Conservation (phyloP, 1,284 basidiomycete genomes). For the Cerioporus squamosus region DNA sequence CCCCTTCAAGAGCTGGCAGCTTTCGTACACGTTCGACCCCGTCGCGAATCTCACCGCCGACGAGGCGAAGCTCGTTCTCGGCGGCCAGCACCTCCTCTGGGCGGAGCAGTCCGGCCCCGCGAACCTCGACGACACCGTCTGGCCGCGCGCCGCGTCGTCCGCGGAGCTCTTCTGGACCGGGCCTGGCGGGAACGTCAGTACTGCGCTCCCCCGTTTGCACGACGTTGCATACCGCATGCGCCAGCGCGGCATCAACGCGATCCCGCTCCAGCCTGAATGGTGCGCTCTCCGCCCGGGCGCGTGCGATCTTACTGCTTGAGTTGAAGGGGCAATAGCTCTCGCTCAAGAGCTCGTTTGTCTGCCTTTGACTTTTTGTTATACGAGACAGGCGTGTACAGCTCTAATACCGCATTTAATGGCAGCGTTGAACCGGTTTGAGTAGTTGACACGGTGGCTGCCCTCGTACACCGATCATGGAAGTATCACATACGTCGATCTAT, state of each 20-base stretch:
- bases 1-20: constrained; percentile 80
- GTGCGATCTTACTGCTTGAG: constrained; percentile 55
- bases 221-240: constrained; percentile 75
- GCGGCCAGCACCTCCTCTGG: constrained; percentile 80
- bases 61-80: constrained; percentile 62
- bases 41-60: too few relatives aligned
- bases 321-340: background rate
- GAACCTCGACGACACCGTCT: constrained; percentile 75
- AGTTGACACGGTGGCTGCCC: too few relatives aligned
- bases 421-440: too few relatives aligned
- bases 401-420: too few relatives aligned
- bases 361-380: too few relatives aligned
- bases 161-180: constrained; percentile 89
- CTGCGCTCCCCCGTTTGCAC: constrained; percentile 79
- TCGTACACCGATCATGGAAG: too few relatives aligned
- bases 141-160: constrained; percentile 81
- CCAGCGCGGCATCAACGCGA: constrained; percentile 67
- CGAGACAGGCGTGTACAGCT: too few relatives aligned
- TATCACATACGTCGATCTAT: too few relatives aligned
- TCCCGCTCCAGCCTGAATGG: constrained; percentile 80
- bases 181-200: constrained; percentile 51
- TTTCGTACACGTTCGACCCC: constrained; percentile 78
- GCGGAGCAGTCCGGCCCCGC: constrained; percentile 74
- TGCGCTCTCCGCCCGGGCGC: constrained; percentile 73
- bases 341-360: background rate